A percentile compares a stretch with the other conserved stretches of the same genome.
Evolutionary conservation across 1,284 basidiomycete species (phyloP).

Genomic region (Irpex sp.): DNA sequence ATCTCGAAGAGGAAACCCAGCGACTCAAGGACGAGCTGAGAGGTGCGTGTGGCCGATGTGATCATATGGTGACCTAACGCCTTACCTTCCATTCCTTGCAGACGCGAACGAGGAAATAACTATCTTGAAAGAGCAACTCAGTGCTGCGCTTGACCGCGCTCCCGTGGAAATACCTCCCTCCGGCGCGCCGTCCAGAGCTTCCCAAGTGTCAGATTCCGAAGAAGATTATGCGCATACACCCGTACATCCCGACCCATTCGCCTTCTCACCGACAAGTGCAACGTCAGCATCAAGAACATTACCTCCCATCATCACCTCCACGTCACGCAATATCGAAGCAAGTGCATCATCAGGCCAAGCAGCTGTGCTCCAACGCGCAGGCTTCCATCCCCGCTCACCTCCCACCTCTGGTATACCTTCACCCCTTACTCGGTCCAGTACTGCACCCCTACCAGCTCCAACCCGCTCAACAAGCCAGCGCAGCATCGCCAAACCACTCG

Average conservation of each 20-base stretch:
- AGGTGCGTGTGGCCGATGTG: constrained; percentile 49
- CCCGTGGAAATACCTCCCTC: constrained; percentile 24
- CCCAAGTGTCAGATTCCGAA: constrained; percentile 44
- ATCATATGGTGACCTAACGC: constrained; percentile 1
- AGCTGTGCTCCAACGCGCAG: constrained; percentile 46
- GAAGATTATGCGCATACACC: constrained; percentile 45
- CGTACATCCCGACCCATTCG: constrained; percentile 58
- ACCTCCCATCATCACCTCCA: constrained; percentile 20
- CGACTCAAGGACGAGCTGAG: constrained; percentile 90
- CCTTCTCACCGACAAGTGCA: constrained; percentile 48
- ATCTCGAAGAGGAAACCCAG: constrained; percentile 89
- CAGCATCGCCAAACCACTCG: constrained; percentile 39
- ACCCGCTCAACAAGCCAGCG: constrained; percentile 44
- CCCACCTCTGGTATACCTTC: constrained; percentile 32
- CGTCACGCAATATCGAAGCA: constrained; percentile 16
- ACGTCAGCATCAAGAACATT: constrained; percentile 23
- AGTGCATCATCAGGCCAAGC: constrained; percentile 38
- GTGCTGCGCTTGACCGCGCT: constrained; percentile 34
- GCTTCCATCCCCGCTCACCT: constrained; percentile 43
- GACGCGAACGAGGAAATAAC: constrained; percentile 85
- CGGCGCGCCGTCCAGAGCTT: constrained; percentile 24
- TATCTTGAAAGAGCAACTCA: constrained; percentile 76
- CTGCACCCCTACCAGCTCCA: constrained; percentile 46
- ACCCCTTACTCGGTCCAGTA: constrained; percentile 55
- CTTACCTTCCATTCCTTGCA: constrained; percentile 28